Conservation (phyloP, 768 basidiomycete genomes). For the Cantharellus anzutake region DNA sequence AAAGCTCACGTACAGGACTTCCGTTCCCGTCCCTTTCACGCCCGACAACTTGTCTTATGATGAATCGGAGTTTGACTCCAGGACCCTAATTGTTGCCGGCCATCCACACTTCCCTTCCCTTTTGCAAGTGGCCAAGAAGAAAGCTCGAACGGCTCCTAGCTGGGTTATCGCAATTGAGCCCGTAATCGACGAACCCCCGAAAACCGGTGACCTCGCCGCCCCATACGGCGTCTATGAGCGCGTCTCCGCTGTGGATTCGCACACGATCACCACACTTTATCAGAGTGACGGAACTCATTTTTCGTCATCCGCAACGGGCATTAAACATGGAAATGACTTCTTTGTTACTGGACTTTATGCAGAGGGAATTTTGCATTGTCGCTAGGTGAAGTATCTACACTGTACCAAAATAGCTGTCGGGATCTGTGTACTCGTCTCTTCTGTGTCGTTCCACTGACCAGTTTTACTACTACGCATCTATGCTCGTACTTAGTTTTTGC, state of each 20-base stretch:
- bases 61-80: constrained; percentile 13
- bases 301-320: constrained; percentile 3
- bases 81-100: constrained; percentile 37
- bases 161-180: constrained; percentile 35
- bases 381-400: background rate
- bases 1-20: constrained; percentile 20
- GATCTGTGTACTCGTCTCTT: too few species aligned
- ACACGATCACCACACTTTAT: constrained; percentile 42
- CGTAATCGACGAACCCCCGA: constrained; percentile 4
- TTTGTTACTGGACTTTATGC: constrained; percentile 11
- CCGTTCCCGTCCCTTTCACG: constrained; percentile 34
- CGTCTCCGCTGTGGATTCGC: constrained; percentile 19
- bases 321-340: background rate
- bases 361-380: constrained; percentile 9
- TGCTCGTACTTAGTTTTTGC: too few species aligned
- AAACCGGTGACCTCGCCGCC: constrained; percentile 20
- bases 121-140: constrained; percentile 25
- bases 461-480: too few species aligned
- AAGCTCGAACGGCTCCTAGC: constrained; percentile 26
- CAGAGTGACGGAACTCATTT: constrained; percentile 38
- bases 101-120: constrained; percentile 46
- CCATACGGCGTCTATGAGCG: constrained; percentile 30
- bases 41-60: constrained; percentile 45
- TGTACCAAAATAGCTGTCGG: background rate
- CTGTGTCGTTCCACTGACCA: too few species aligned